Base-by-base conservation (phyloP, 176 grass and related monocot species). In the Carex pumila region DNA sequence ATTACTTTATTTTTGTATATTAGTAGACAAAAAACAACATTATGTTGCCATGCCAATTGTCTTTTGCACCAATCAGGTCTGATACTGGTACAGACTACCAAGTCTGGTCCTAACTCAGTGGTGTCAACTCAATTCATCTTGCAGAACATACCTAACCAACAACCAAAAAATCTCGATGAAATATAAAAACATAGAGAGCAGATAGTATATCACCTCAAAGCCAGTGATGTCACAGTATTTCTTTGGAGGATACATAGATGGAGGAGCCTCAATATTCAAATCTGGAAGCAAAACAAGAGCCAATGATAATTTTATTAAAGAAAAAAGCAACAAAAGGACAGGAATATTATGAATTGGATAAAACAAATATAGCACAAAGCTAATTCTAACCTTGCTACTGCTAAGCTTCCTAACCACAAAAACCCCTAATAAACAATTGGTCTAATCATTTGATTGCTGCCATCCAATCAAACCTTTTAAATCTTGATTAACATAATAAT, bases 191-290 rank as follows among this genome's bases (percentile, higher is more conserved):
- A n/a, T 41, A 47, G n/a, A 88, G 65, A 8, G 67, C 3, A 31
- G 70, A 75, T 62, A 14, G 87, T 36, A 63, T 86, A 37, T 85
- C 87, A 98, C 95, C 92, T 95, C 91, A 89, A 93, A 98, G 70
- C 95, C 95, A 82, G 95, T 98, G 30, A 98, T 87, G 60, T 98
- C 95, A 77, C 95, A 98, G 65, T 93, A 98, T 81, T 94, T 98
- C 86, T 98, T 98, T 49, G 92, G 75, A 65, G 95, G 95, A 61
- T 98, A 98, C 85, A 93, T 85, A 14, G 95, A 98, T 73, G 95
- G 95, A n/a, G 95, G 91, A 6, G 92, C 79, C 72, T 98, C 92
- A 15, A 98, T 98, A 83, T 93, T 98, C 81, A 93, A 62, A 91
- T 95, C 92, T 98, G 88, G 30, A 10, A 22, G 73, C 73, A 77